phyloP scores from a whole-genome alignment of 2,329 filamentous ascomycete species.

The Claviceps citrina region DNA sequence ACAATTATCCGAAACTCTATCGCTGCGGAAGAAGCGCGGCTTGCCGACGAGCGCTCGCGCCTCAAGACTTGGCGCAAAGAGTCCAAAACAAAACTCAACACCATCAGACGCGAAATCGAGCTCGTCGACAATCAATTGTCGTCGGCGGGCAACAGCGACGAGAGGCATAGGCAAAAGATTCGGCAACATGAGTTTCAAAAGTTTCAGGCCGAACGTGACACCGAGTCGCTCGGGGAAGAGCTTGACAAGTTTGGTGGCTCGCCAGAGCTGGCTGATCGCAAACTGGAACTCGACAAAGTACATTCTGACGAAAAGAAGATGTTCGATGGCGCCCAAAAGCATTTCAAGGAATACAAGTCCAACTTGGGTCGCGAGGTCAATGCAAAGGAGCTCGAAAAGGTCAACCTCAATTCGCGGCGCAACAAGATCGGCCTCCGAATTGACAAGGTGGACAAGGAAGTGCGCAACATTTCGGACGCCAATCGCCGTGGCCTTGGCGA shows the following conservation, averaged over 20 bases:
- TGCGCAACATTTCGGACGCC: constrained; percentile 53
- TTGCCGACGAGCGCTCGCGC: constrained; percentile 52
- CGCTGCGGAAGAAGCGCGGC: constrained; percentile 52
- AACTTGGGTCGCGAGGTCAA: constrained; percentile 48
- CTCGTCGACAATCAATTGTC: constrained; percentile 49
- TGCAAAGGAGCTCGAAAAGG: constrained; percentile 47
- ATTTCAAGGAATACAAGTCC: constrained; percentile 42
- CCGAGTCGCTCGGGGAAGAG: constrained; percentile 35
- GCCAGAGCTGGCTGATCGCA: constrained; percentile 45
- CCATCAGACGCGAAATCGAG: constrained; percentile 59
- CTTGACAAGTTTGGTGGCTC: constrained; percentile 50
- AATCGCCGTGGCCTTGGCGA: constrained; percentile 50
- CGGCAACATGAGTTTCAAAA: constrained; percentile 62
- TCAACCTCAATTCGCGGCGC: constrained; percentile 47
- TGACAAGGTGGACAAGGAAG: constrained; percentile 56
- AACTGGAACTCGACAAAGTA: constrained; percentile 36
- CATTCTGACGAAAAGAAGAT: constrained; percentile 42
- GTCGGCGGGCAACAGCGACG: constrained; percentile 57
- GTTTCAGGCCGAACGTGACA: constrained; percentile 45
- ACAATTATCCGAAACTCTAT: constrained; percentile 67
- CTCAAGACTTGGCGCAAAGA: constrained; percentile 61
- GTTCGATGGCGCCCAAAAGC: constrained; percentile 40
- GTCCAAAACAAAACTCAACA: constrained; percentile 52
- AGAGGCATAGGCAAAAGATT: constrained; percentile 59
- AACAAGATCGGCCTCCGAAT: constrained; percentile 60